A percentile compares a stretch with the other conserved stretches of the same genome.
Evolutionary conservation across 1,284 basidiomycete species (phyloP).

Genomic region (Schizophyllum amplum): DNA sequence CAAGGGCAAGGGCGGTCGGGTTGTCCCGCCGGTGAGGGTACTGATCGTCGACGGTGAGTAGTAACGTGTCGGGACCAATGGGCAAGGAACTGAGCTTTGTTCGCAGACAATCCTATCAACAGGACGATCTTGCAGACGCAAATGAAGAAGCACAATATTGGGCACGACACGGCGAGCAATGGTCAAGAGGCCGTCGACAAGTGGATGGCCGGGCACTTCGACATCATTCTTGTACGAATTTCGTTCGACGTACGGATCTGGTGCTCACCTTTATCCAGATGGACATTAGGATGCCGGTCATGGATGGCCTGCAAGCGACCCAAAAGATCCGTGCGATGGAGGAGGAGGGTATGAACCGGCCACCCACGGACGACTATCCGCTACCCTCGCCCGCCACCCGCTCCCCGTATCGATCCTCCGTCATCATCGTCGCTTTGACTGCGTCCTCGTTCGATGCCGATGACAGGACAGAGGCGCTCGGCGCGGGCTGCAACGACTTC

Average conservation of each 20-base stretch:
- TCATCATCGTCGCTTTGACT: constrained; percentile 98
- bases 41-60: constrained; percentile 87
- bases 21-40: constrained; percentile 92
- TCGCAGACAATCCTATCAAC: constrained; percentile 95
- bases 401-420: constrained; percentile 80
- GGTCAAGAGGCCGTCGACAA: constrained; percentile 95
- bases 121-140: constrained; percentile 94
- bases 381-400: constrained; percentile 31
- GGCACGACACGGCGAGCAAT: constrained; percentile 91
- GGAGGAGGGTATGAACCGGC: constrained; percentile 38
- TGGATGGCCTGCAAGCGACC: constrained; percentile 97
- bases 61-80: constrained; percentile 1
- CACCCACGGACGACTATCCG: constrained; percentile 38
- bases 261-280: constrained; percentile 49
- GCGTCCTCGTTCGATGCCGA: constrained; percentile 91
- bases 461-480: constrained; percentile 83
- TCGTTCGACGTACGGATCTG: constrained; percentile 19
- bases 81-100: constrained; percentile 3
- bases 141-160: constrained; percentile 94
- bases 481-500: constrained; percentile 98
- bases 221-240: constrained; percentile 78
- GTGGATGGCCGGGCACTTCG: constrained; percentile 91
- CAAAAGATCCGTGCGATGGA: constrained; percentile 92
- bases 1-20: constrained; percentile 21
- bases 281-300: constrained; percentile 99